A percentile compares a stretch with the other conserved stretches of the same genome.
phyloP scores from a whole-genome alignment of 1,139 yeast species.

The Yamadazyma atmosphaerica region DNA sequence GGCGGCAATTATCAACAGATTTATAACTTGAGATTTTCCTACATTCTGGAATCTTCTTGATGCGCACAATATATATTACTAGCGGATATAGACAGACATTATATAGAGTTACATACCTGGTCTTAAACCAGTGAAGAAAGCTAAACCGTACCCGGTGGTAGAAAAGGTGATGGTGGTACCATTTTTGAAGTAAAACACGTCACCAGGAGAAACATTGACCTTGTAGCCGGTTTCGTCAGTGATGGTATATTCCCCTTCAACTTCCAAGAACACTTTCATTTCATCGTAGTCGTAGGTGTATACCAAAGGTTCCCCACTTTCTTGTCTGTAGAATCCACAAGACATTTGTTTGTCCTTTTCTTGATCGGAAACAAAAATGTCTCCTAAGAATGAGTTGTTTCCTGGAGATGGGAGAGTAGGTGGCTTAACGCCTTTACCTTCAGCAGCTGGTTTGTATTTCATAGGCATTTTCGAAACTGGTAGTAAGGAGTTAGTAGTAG shows the following conservation, averaged over 20 bases:
- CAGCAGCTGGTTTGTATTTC: slow-evolving; percentile 52
- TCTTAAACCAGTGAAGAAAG: slow-evolving; percentile 68
- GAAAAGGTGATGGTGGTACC: slow-evolving; percentile 68
- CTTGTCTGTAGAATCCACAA: slow-evolving; percentile 69
- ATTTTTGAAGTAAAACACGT: slow-evolving; percentile 65
- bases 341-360: slow-evolving; percentile 58
- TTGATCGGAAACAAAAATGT: slow-evolving; percentile 57
- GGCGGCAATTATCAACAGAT: no score
- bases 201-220: slow-evolving; percentile 60
- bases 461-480: slow-evolving; percentile 52
- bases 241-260: slow-evolving; percentile 61
- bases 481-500: not conserved
- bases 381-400: slow-evolving; percentile 67
- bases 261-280: slow-evolving; percentile 67
- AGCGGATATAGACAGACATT: not conserved
- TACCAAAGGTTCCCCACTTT: slow-evolving; percentile 63
- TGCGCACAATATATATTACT: not conserved
- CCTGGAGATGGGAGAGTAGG: slow-evolving; percentile 58
- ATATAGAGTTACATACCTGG: slow-evolving; percentile 29
- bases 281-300: slow-evolving; percentile 68
- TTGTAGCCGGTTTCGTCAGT: slow-evolving; percentile 63
- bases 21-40: no score
- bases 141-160: slow-evolving; percentile 64
- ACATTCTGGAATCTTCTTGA: slow-evolving; percentile 8
- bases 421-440: slow-evolving; percentile 57